phyloP scores from a whole-genome alignment of 192 early-diverging fungal species.

The Dispira parvispora region DNA sequence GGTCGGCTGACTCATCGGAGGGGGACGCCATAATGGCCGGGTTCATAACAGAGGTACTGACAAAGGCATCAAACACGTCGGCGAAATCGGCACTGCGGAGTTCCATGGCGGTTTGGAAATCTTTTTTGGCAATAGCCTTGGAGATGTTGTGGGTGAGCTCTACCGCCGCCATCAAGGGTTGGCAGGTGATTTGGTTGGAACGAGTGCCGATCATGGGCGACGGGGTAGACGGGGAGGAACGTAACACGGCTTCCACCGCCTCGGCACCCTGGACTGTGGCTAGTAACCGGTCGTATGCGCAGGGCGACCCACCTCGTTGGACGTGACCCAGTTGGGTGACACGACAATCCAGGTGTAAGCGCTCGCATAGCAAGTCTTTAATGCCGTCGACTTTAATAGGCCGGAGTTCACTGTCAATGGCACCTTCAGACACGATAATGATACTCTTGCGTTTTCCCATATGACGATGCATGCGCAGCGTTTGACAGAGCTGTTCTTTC shows the following conservation, averaged over 20 bases:
- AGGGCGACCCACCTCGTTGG: slow-evolving; percentile 84
- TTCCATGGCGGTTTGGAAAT: slow-evolving; percentile 81
- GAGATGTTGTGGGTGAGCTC: slow-evolving; percentile 75
- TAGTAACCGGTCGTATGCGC: slow-evolving; percentile 80
- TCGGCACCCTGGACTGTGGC: slow-evolving; percentile 88
- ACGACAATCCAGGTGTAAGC: slow-evolving; percentile 75
- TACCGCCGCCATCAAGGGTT: slow-evolving; percentile 86
- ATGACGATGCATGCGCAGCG: slow-evolving; percentile 50
- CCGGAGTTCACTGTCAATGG: slow-evolving; percentile 72
- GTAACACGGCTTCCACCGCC: slow-evolving; percentile 84
- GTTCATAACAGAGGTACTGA: slow-evolving; percentile 34
- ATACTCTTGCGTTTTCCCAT: slow-evolving; percentile 85
- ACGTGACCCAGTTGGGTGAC: slow-evolving; percentile 91
- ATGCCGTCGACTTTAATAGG: slow-evolving; percentile 80
- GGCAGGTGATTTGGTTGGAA: slow-evolving; percentile 71
- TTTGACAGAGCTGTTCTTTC: slow-evolving; percentile 76
- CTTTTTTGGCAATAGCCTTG: slow-evolving; percentile 58
- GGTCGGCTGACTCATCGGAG: no score
- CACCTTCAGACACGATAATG: slow-evolving; percentile 91
- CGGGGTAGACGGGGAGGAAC: slow-evolving; percentile 65
- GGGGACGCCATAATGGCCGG: no score
- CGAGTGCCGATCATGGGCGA: slow-evolving; percentile 87
- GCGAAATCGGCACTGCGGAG: slow-evolving; percentile 75
- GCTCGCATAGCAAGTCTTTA: slow-evolving; percentile 59
- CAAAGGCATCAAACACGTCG: slow-evolving; percentile 40